Conservation (phyloP, 2,329 filamentous ascomycete species). For the Penicillium sp. region DNA sequence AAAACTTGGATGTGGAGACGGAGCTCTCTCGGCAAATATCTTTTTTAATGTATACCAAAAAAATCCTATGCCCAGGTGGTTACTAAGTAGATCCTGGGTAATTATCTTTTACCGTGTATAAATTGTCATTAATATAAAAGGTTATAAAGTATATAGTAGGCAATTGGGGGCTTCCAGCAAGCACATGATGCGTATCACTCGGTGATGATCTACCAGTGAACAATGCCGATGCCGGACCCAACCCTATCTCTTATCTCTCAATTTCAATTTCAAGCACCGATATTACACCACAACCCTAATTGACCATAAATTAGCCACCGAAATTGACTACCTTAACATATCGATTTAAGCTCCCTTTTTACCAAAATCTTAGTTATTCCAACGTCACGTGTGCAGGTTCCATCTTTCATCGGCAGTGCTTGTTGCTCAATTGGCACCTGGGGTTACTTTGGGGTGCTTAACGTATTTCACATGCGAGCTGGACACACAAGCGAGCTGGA, state of each 20-base stretch:
- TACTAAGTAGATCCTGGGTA: not conserved
- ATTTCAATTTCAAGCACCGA: not conserved
- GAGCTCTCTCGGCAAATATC: not conserved
- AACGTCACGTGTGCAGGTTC: not conserved
- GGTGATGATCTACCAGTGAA: not conserved
- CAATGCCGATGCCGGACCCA: conserved; percentile 12
- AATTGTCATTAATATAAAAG: not conserved
- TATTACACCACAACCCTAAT: not conserved
- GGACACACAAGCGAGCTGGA: too few species aligned
- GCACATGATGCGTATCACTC: not conserved
- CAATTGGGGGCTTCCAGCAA: not conserved
- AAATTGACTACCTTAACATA: not conserved
- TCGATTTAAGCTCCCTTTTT: not conserved
- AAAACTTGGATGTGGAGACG: conserved; percentile 18
- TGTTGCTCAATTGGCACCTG: not conserved
- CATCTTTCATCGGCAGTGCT: not conserved
- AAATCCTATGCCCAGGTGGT: not conserved
- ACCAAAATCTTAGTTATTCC: not conserved
- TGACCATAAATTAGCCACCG: not conserved
- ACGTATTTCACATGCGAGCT: too few species aligned
- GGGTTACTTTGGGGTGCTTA: not conserved
- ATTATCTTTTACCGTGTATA: not conserved
- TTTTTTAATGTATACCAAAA: not conserved
- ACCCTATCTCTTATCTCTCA: conserved; percentile 4
- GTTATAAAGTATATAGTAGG: not conserved